phyloP scores from a whole-genome alignment of 441 rosid genomes.

The Biscutella laevigata region DNA sequence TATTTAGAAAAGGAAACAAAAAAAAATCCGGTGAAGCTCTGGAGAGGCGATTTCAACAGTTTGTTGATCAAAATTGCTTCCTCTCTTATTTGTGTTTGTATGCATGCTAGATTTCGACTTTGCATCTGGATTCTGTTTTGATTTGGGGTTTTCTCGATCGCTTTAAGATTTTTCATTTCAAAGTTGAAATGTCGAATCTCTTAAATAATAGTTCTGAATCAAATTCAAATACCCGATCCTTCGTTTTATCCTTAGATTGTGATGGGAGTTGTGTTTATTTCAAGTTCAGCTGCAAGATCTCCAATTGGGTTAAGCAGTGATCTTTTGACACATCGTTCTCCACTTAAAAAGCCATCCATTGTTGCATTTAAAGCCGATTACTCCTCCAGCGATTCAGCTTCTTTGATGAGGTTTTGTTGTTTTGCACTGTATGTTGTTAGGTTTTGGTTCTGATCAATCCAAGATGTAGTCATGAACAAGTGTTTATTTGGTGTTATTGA shows the following conservation, averaged over 20 bases:
- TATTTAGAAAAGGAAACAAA: no score
- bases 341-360: slow-evolving; percentile 37
- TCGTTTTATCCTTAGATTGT: slow-evolving; percentile 23
- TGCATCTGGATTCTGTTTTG: slow-evolving; percentile 11
- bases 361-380: slow-evolving; percentile 67
- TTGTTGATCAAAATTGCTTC: not conserved
- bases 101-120: not conserved
- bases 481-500: no score
- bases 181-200: not conserved
- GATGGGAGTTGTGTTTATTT: slow-evolving; percentile 81
- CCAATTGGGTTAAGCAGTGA: slow-evolving; percentile 47
- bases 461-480: no score
- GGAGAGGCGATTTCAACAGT: not conserved
- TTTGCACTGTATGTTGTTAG: no score
- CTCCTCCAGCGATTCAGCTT: slow-evolving; percentile 31
- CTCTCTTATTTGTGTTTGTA: no score
- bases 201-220: not conserved
- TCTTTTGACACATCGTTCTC: slow-evolving; percentile 32
- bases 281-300: slow-evolving; percentile 70
- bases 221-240: not conserved
- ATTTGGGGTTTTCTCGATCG: not conserved
- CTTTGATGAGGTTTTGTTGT: no score
- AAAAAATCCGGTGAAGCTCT: no score
- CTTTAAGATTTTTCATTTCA: not conserved
- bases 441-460: no score